These are phyloP conservation scores for Tricholoma sp. DNA, from an alignment of 768 basidiomycete species.

Conservation along the genomic window DNA sequence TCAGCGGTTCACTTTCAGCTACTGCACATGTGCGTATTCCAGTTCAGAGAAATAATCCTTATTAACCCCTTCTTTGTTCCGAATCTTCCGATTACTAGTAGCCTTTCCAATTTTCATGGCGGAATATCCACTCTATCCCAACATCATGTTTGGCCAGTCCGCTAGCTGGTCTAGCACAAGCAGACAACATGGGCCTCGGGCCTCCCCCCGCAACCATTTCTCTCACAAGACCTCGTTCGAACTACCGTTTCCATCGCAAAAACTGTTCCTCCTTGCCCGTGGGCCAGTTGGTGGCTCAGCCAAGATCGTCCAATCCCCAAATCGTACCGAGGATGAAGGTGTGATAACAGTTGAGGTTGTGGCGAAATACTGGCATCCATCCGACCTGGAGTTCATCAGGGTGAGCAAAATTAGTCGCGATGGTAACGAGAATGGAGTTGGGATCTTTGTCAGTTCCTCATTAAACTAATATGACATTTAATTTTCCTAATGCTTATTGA, in stretches of 20 bases:
- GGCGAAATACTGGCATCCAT: not conserved
- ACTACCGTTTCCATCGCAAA: constrained; percentile 5
- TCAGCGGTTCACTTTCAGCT: too few relatives aligned
- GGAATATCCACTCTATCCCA: too few relatives aligned
- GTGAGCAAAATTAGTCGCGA: not conserved
- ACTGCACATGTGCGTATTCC: too few relatives aligned
- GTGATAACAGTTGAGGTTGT: not conserved
- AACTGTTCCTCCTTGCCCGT: not conserved
- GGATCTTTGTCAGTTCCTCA: not conserved
- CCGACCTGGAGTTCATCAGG: not conserved
- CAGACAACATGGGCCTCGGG: too few relatives aligned
- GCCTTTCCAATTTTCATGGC: too few relatives aligned
- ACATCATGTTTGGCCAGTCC: too few relatives aligned
- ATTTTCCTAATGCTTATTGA: not conserved
- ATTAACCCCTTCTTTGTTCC: too few relatives aligned
- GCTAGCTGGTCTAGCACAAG: too few relatives aligned
- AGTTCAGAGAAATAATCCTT: too few relatives aligned
- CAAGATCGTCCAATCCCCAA: not conserved
- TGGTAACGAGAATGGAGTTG: not conserved
- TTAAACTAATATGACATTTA: not conserved
- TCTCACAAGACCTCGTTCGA: constrained; percentile 25
- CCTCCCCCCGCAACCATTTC: too few relatives aligned
- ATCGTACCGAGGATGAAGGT: not conserved
- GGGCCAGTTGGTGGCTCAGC: not conserved
- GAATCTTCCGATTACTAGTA: too few relatives aligned